Evolutionary conservation across 805 yeast species (phyloP), one percentile per base, ranked within the genome.

Genomic region (Nakazawaea laoshanensis): DNA sequence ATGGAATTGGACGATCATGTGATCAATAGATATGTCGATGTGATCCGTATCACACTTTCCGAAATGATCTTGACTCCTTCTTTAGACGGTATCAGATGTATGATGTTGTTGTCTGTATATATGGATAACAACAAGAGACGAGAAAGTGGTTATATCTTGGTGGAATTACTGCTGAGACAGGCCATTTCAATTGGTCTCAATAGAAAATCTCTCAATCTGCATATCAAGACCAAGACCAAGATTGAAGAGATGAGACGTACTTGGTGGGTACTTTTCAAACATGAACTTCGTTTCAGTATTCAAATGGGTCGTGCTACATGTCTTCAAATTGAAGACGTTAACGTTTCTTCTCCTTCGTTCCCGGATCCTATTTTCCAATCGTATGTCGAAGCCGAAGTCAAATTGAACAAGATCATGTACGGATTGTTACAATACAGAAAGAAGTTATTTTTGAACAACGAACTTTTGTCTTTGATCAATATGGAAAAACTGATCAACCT

Each of bases 71-170:
- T 47, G 16, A 36, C 42, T 18, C 47, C 50, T 3, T 31, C 44
- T 4, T 26, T 47, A 17, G 49, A 47, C 24, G 49, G 50, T 5
- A 39, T 47, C 12, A 33, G 47, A 11, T 44, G 47, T 19, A 19
- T 28, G 37, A 15, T 45, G 16, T 22, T 47, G 23, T 30, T 47
- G 13, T 30, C 49, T 10, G 21, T 42, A 12, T 44, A 45, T 29
- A 36, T 47, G 40, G 48, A 45, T 29, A 37, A 36, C 25, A 34
- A 30, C 21, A 40, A 6, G 24, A 27, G 41, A 11, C 25, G 47
- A 10, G 50, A 46, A 19, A 40, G 40, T 25, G 48, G 47, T 4
- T 46, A 46, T 36, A 32, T 41, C n/a, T 30, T 46, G 20, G 9
- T 39, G 10, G 43, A 44, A 30, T 20, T 33, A 3, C 46, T 46